These are phyloP conservation scores for Beauveria caledonica DNA, from an alignment of 2,329 filamentous ascomycete genomes.

Conservation along the genomic window DNA sequence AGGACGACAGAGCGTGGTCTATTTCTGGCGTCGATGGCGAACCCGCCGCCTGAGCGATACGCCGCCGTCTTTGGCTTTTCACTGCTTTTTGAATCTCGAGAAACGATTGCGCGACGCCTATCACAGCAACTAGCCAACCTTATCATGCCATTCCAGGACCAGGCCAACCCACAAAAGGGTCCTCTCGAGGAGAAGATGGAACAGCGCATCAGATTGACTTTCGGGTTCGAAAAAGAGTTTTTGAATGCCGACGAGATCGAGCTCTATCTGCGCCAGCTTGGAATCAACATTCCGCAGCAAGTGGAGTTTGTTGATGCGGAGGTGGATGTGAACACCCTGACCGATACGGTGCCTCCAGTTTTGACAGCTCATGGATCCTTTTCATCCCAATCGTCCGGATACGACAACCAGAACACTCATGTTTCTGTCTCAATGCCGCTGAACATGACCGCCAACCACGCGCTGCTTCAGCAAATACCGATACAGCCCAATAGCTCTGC, in stretches of 20 bases:
- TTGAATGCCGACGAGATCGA: slow-evolving; percentile 72
- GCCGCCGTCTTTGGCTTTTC: slow-evolving; percentile 61
- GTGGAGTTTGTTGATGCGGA: slow-evolving; percentile 54
- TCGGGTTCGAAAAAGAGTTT: slow-evolving; percentile 66
- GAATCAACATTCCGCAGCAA: slow-evolving; percentile 52
- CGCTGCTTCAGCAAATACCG: neutral
- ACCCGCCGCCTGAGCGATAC: slow-evolving; percentile 40
- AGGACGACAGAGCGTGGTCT: slow-evolving; percentile 55
- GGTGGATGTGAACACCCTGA: slow-evolving; percentile 37
- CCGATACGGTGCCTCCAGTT: slow-evolving; percentile 8
- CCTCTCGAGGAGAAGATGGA: slow-evolving; percentile 19
- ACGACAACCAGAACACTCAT: neutral
- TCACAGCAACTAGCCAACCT: slow-evolving; percentile 24
- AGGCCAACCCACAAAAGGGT: neutral
- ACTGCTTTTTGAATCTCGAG: slow-evolving; percentile 48
- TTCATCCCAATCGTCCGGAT: slow-evolving; percentile 4
- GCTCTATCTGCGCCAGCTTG: slow-evolving; percentile 57
- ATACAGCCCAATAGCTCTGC: neutral
- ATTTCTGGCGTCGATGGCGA: slow-evolving; percentile 42
- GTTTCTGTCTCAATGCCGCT: neutral
- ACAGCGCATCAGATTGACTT: slow-evolving; percentile 40
- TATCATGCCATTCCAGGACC: slow-evolving; percentile 6
- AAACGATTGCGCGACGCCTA: slow-evolving; percentile 37
- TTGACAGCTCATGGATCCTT: neutral
- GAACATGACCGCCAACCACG: neutral